phyloP scores from a whole-genome alignment of 805 yeast genomes.

The Metschnikowia cerradonensis region DNA sequence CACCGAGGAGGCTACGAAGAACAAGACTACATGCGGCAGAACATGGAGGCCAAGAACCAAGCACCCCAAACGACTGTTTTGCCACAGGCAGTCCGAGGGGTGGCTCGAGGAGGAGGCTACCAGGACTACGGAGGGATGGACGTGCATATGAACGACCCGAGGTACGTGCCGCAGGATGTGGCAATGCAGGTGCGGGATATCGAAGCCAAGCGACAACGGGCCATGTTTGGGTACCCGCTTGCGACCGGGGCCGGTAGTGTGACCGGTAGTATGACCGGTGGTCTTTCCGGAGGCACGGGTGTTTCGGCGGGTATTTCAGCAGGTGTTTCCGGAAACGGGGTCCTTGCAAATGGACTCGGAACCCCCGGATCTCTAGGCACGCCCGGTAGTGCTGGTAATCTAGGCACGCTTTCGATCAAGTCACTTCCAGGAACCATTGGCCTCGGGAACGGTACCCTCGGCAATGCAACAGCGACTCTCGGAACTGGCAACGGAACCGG shows the following conservation, averaged over 20 bases:
- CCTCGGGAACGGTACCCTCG: too few species aligned
- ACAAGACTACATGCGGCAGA: slow-evolving; percentile 12
- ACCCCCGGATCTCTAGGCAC: too few species aligned
- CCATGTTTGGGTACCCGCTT: slow-evolving; percentile 10
- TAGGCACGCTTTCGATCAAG: too few species aligned
- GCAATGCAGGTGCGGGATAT: slow-evolving; percentile 11
- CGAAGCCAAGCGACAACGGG: slow-evolving; percentile 15
- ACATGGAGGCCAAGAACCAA: slow-evolving; percentile 14
- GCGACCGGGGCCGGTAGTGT: background rate
- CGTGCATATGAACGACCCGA: slow-evolving; percentile 12
- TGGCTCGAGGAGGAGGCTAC: background rate
- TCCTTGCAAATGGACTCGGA: too few species aligned
- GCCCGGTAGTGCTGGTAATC: too few species aligned
- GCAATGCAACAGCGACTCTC: too few species aligned
- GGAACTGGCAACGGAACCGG: too few species aligned
- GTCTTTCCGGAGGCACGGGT: background rate
- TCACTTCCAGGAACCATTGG: too few species aligned
- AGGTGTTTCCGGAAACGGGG: too few species aligned
- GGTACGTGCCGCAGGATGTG: slow-evolving; percentile 16
- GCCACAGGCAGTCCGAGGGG: slow-evolving; percentile 3
- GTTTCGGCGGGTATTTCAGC: too few species aligned
- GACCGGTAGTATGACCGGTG: background rate
- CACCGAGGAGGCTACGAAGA: slow-evolving; percentile 14
- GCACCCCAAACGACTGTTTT: slow-evolving; percentile 14
- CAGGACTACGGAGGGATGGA: slow-evolving; percentile 4